phyloP scores from a whole-genome alignment of 1,284 basidiomycete genomes.

The Puccinia coronata region DNA sequence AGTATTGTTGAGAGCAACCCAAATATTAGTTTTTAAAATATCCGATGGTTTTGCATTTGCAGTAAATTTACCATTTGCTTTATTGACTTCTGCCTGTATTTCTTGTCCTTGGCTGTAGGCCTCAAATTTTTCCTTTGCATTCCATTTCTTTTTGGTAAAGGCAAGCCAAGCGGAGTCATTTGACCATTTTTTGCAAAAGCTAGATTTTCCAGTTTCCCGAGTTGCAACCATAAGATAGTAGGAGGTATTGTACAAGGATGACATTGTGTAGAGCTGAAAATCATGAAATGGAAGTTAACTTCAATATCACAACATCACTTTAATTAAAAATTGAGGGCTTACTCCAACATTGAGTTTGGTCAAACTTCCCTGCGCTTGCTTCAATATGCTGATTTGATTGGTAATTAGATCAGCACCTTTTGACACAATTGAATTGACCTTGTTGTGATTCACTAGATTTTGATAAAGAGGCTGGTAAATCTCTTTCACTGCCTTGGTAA shows the following conservation, averaged over 20 bases:
- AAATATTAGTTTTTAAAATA: not conserved
- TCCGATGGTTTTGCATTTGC: not conserved
- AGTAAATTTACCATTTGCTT: not conserved
- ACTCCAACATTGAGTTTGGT: not conserved
- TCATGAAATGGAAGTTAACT: not conserved
- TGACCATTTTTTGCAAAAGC: not conserved
- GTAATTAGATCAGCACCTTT: not conserved
- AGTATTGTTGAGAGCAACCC: not conserved
- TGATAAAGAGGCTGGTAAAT: not conserved
- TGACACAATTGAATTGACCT: not conserved
- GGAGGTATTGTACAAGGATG: not conserved
- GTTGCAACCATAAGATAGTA: not conserved
- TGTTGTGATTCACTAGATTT: not conserved
- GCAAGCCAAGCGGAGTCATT: not conserved
- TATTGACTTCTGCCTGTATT: not conserved
- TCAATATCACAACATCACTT: not conserved
- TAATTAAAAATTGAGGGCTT: not conserved
- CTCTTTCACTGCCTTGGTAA: not conserved
- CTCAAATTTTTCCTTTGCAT: conserved; percentile 2
- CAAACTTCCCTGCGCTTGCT: not conserved
- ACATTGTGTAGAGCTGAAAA: not conserved
- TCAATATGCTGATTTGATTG: not conserved
- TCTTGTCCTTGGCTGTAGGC: not conserved
- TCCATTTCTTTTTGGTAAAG: conserved; percentile 1
- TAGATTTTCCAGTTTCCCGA: not conserved